Conservation (phyloP, 306 rosid species). For the Prunus salicina region DNA sequence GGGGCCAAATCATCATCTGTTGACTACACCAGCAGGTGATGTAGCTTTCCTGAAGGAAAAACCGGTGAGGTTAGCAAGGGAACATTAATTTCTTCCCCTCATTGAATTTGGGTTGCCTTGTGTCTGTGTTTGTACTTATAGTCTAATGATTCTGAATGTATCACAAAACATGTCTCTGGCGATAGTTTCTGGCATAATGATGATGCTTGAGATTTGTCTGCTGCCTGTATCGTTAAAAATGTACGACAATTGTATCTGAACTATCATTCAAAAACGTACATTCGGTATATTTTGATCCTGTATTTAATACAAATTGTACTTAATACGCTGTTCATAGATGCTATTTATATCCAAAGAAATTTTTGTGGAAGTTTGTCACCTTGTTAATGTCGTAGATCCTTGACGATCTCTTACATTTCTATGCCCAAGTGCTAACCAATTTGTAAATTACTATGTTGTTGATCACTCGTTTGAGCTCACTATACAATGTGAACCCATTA, state of each 20-base stretch:
- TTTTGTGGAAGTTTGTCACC: not conserved
- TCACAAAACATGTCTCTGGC: constrained; percentile 27
- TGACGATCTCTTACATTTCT: not conserved
- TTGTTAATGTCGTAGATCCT: not conserved
- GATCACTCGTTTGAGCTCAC: too few relatives aligned
- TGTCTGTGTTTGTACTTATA: constrained; percentile 31
- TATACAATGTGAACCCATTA: too few relatives aligned
- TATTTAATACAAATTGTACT: not conserved
- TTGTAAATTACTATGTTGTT: too few relatives aligned
- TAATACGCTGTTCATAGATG: not conserved
- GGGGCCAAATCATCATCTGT: constrained; percentile 60
- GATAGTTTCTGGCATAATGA: constrained; percentile 27
- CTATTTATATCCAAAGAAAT: not conserved
- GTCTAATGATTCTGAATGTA: constrained; percentile 20
- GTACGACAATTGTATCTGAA: not conserved
- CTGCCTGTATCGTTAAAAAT: constrained; percentile 27
- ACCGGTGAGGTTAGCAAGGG: constrained; percentile 64
- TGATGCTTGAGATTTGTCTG: constrained; percentile 30
- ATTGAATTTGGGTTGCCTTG: constrained; percentile 16
- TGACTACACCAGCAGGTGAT: constrained; percentile 50
- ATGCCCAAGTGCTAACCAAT: too few relatives aligned
- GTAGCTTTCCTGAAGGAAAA: constrained; percentile 69
- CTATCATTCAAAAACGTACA: not conserved
- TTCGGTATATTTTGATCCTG: not conserved
- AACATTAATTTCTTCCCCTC: constrained; percentile 41